Percentiles rank a stretch among this genome's conserved stretches.
Conservation (phyloP, 2,329 filamentous ascomycete species). For the Fonsecaea nubica region DNA sequence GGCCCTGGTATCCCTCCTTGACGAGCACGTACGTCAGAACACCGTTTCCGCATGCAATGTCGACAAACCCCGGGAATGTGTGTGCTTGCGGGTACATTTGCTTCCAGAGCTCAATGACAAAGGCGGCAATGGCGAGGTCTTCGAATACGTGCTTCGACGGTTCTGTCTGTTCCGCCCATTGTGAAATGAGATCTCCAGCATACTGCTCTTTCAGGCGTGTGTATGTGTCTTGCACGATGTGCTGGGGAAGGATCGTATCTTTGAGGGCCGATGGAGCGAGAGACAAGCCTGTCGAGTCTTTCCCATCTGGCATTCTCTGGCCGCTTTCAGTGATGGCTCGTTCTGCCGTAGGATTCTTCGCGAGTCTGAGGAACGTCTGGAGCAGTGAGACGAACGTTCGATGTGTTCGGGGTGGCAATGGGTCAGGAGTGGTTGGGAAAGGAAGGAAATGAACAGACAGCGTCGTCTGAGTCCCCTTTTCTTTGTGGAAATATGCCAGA, state of each 20-base stretch:
- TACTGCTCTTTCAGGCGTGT: slow-evolving; percentile 79
- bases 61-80: slow-evolving; percentile 85
- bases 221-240: slow-evolving; percentile 81
- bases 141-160: slow-evolving; percentile 94
- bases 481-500: slow-evolving; percentile 70
- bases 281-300: slow-evolving; percentile 67
- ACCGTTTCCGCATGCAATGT: slow-evolving; percentile 95
- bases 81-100: slow-evolving; percentile 70
- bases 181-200: slow-evolving; percentile 71
- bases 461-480: slow-evolving; percentile 36
- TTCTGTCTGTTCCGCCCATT: slow-evolving; percentile 86
- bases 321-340: neutral
- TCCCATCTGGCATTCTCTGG: slow-evolving; percentile 73
- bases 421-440: slow-evolving; percentile 48
- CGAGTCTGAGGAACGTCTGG: slow-evolving; percentile 48
- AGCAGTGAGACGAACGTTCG: slow-evolving; percentile 49
- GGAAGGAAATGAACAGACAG: slow-evolving; percentile 61
- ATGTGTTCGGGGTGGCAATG: slow-evolving; percentile 49
- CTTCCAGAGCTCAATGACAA: slow-evolving; percentile 88
- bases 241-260: slow-evolving; percentile 79
- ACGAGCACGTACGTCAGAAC: slow-evolving; percentile 83
- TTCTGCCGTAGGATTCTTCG: slow-evolving; percentile 29
- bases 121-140: slow-evolving; percentile 87
- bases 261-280: slow-evolving; percentile 82
- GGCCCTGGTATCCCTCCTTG: slow-evolving; percentile 80